A percentile compares a stretch with the other conserved stretches of the same genome.
These are phyloP conservation scores for Irpex rosettiformis DNA, from an alignment of 1,284 basidiomycete species.

Conservation along the genomic window DNA sequence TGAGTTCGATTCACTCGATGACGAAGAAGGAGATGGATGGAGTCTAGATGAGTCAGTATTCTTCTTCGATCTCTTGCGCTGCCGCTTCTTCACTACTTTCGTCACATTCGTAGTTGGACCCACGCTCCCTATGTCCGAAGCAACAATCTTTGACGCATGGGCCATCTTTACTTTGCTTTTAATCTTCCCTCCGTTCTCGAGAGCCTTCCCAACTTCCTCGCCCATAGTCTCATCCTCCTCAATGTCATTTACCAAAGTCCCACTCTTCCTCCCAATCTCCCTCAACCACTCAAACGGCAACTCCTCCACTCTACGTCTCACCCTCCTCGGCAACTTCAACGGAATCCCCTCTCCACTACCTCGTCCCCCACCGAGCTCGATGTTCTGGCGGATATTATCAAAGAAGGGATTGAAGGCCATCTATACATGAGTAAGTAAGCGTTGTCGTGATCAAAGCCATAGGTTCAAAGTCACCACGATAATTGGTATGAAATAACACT, in stretches of 20 bases:
- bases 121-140: too few relatives aligned
- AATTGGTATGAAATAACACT: neutral
- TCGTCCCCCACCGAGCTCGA: conserved; percentile 73
- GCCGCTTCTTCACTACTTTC: neutral
- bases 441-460: too few relatives aligned
- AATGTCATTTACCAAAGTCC: conserved; percentile 16
- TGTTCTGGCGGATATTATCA: conserved; percentile 93
- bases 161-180: too few relatives aligned
- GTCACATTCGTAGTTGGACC: too few relatives aligned
- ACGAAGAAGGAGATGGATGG: neutral
- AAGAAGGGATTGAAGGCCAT: conserved; percentile 83
- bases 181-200: too few relatives aligned
- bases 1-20: neutral
- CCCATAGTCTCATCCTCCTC: conserved; percentile 1
- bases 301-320: conserved; percentile 62
- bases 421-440: too few relatives aligned
- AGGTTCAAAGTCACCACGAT: too few relatives aligned
- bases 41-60: neutral
- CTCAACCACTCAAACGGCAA: conserved; percentile 84
- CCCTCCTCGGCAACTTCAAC: conserved; percentile 63
- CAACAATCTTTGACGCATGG: too few relatives aligned
- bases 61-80: neutral
- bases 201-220: conserved; percentile 2
- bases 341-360: conserved; percentile 65
- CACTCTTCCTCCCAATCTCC: conserved; percentile 53